phyloP scores from a whole-genome alignment of 768 basidiomycete genomes.

The Lactifluus hygrophoroides region DNA sequence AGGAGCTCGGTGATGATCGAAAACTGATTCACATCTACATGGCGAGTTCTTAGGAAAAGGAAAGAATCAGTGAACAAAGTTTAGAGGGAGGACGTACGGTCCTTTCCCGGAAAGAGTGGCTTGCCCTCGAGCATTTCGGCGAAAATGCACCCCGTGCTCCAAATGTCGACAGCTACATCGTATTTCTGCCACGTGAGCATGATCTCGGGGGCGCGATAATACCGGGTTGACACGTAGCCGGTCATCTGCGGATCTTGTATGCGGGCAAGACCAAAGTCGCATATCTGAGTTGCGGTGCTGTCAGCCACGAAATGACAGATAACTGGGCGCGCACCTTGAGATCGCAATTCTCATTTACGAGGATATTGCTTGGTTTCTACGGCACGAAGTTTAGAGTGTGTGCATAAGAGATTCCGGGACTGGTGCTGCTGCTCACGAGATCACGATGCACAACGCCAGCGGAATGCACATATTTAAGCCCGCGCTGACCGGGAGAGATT shows the following conservation, averaged over 20 bases:
- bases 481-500: constrained; percentile 50
- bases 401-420: not conserved
- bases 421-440: constrained; percentile 44
- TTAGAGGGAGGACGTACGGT: constrained; percentile 61
- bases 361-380: constrained; percentile 98
- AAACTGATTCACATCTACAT: constrained; percentile 97
- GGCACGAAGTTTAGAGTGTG: not conserved
- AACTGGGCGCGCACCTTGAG: constrained; percentile 58
- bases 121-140: constrained; percentile 99
- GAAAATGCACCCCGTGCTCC: constrained; percentile 99
- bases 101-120: constrained; percentile 97
- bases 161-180: constrained; percentile 98
- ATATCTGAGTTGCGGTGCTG: constrained; percentile 51
- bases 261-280: constrained; percentile 96
- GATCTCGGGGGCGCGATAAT: constrained; percentile 98
- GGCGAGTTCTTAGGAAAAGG: not conserved
- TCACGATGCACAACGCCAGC: constrained; percentile 98
- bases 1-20: constrained; percentile 98
- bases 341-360: constrained; percentile 99
- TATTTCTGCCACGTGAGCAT: constrained; percentile 99
- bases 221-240: constrained; percentile 97
- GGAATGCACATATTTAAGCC: constrained; percentile 98
- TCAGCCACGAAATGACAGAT: constrained; percentile 12
- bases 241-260: constrained; percentile 99
- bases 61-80: not conserved